Evolutionary conservation across 2,329 filamentous ascomycete genomes (phyloP).

Genomic region (Amesomyces nigricolor): DNA sequence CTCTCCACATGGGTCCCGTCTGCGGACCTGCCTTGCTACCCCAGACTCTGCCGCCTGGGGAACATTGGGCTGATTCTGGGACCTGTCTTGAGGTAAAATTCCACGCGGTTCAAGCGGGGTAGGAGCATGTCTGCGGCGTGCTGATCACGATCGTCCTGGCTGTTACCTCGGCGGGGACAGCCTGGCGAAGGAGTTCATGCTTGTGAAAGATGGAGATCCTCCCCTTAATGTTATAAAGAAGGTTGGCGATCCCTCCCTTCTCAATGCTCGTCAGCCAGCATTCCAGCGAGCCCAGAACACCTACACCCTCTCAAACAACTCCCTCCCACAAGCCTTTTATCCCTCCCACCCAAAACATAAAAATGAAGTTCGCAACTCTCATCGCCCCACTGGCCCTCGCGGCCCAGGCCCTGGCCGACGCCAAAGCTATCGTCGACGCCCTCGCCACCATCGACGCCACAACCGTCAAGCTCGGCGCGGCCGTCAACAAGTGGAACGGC

Average conservation of each 20-base stretch:
- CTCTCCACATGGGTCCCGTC: neutral
- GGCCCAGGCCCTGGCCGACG: conserved; percentile 29
- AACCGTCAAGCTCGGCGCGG: conserved; percentile 32
- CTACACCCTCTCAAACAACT: neutral
- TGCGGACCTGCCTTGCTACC: neutral
- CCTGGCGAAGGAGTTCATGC: neutral
- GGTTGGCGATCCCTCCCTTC: neutral
- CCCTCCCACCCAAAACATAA: neutral
- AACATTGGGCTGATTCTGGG: neutral
- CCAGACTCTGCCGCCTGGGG: neutral
- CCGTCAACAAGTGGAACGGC: conserved; percentile 36
- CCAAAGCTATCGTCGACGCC: conserved; percentile 32
- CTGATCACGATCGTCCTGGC: neutral
- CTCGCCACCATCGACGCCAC: conserved; percentile 33
- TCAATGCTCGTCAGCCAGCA: neutral
- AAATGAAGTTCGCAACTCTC: conserved; percentile 18
- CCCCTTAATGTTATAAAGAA: neutral
- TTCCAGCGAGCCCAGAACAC: neutral
- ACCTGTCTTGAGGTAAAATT: neutral
- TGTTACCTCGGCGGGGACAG: neutral
- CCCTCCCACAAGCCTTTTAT: no score
- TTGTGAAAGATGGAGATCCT: neutral
- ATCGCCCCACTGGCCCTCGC: conserved; percentile 14
- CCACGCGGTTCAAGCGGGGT: neutral
- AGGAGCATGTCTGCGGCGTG: neutral